These are phyloP conservation scores for Claviceps arundinis DNA, from an alignment of 2,329 filamentous ascomycete species.

Conservation along the genomic window DNA sequence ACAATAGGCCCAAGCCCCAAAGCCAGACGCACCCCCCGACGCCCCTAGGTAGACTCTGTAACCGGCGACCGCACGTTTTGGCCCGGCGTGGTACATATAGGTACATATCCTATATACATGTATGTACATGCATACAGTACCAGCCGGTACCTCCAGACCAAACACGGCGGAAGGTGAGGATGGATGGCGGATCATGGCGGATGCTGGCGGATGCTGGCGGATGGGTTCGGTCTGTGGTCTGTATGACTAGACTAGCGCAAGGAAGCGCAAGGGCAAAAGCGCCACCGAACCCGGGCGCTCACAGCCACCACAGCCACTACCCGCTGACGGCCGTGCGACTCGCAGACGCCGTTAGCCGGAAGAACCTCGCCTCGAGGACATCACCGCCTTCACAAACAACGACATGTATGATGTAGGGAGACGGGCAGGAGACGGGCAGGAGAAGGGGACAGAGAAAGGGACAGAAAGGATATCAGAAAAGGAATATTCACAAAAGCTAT, in stretches of 20 bases:
- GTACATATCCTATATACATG: too few relatives aligned
- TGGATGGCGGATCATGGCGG: background rate
- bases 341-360: background rate
- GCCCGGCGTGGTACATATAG: too few relatives aligned
- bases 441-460: background rate
- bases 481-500: background rate
- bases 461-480: background rate
- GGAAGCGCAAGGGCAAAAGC: conserved; percentile 6
- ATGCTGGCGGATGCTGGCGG: conserved; percentile 1
- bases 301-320: background rate
- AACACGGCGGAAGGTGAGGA: background rate
- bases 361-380: background rate
- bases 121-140: background rate
- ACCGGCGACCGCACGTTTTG: too few relatives aligned
- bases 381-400: background rate
- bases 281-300: conserved; percentile 4
- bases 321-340: background rate
- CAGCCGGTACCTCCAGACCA: background rate
- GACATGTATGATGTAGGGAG: background rate
- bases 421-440: background rate
- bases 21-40: background rate
- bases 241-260: conserved; percentile 7
- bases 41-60: background rate
- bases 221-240: conserved; percentile 4
- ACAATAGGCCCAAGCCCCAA: background rate